Conservation (phyloP, 2,329 filamentous ascomycete species). For the Fusarium odoratissimum region DNA sequence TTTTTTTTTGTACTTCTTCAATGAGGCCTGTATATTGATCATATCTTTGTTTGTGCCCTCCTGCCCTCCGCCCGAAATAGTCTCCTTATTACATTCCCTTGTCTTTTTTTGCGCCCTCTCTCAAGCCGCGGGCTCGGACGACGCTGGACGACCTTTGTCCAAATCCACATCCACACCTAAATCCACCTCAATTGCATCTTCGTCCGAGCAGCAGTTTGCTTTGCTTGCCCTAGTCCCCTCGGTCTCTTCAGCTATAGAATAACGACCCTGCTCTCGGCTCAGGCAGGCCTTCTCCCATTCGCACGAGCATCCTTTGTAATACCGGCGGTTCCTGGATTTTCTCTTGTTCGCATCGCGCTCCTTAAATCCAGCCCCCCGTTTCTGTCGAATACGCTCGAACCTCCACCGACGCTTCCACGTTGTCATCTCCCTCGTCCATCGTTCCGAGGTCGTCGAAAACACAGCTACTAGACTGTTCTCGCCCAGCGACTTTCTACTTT, state of each 20-base stretch:
- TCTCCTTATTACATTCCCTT: slow-evolving; percentile 36
- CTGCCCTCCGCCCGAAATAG: slow-evolving; percentile 23
- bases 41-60: slow-evolving; percentile 48
- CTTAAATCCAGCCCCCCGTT: slow-evolving; percentile 42
- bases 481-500: slow-evolving; percentile 11
- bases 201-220: slow-evolving; percentile 40
- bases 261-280: slow-evolving; percentile 36
- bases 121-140: slow-evolving; percentile 46
- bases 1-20: slow-evolving; percentile 42
- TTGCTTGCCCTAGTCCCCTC: slow-evolving; percentile 30
- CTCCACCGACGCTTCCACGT: slow-evolving; percentile 30
- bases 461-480: slow-evolving; percentile 34
- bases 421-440: slow-evolving; percentile 29
- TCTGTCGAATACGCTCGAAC: slow-evolving; percentile 40
- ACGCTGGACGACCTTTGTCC: slow-evolving; percentile 43
- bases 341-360: slow-evolving; percentile 46
- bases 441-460: slow-evolving; percentile 14
- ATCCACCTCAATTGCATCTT: slow-evolving; percentile 40
- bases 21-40: slow-evolving; percentile 55
- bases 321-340: slow-evolving; percentile 47
- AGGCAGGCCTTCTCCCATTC: slow-evolving; percentile 39
- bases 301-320: slow-evolving; percentile 51
- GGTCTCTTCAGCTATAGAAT: slow-evolving; percentile 34
- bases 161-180: slow-evolving; percentile 31
- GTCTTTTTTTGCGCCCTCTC: slow-evolving; percentile 41